A percentile compares a stretch with the other conserved stretches of the same genome.
phyloP scores from a whole-genome alignment of 1,284 basidiomycete genomes.

The Nidula niveotomentosa region DNA sequence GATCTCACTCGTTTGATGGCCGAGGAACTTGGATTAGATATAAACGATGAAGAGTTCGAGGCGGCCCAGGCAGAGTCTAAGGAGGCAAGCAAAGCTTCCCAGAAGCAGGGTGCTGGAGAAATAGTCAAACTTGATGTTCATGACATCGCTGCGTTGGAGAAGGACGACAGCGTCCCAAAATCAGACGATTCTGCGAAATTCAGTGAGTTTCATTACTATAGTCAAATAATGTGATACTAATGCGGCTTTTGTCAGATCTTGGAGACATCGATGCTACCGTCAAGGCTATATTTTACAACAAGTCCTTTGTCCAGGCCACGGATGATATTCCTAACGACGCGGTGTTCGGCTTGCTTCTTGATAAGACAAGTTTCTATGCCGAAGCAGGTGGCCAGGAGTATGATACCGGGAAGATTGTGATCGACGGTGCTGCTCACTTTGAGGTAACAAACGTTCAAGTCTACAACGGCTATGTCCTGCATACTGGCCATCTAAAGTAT shows the following conservation, averaged over 20 bases:
- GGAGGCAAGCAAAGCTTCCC: conserved; percentile 85
- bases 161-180: conserved; percentile 81
- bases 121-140: conserved; percentile 94
- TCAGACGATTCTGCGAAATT: conserved; percentile 95
- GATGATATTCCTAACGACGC: conserved; percentile 59
- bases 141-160: conserved; percentile 88
- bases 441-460: conserved; percentile 91
- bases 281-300: conserved; percentile 87
- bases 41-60: conserved; percentile 92
- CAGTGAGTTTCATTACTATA: conserved; percentile 45
- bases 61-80: conserved; percentile 87
- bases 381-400: conserved; percentile 98
- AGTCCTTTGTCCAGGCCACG: conserved; percentile 76
- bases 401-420: conserved; percentile 93
- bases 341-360: conserved; percentile 86
- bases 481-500: conserved; percentile 84
- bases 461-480: conserved; percentile 66
- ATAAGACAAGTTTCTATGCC: conserved; percentile 97
- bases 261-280: conserved; percentile 79
- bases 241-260: conserved; percentile 40
- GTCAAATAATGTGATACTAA: conserved; percentile 2
- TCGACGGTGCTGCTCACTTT: conserved; percentile 92
- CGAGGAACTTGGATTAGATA: conserved; percentile 84
- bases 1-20: conserved; percentile 98
- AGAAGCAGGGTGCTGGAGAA: conserved; percentile 70